These are phyloP conservation scores for Crithidia expoeki DNA, from an alignment of 208 protist species.

Conservation along the genomic window DNA sequence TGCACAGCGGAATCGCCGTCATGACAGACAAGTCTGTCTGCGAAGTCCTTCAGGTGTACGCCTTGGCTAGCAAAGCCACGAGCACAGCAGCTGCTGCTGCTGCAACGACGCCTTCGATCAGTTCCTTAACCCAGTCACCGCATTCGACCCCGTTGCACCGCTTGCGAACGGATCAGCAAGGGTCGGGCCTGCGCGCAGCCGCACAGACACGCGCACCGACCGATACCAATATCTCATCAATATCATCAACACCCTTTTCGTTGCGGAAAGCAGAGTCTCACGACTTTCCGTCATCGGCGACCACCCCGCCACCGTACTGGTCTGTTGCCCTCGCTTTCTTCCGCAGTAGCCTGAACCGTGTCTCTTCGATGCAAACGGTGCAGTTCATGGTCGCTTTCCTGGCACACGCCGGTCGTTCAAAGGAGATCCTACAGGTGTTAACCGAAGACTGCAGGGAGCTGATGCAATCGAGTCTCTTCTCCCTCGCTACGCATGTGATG, in stretches of 20 bases:
- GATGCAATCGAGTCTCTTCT: conserved; percentile 13
- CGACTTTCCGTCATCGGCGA: neutral
- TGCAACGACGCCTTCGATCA: neutral
- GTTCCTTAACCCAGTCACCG: neutral
- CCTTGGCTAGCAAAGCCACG: conserved; percentile 6
- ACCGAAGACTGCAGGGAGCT: conserved; percentile 29
- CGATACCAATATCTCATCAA: neutral
- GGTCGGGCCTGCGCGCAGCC: conserved; percentile 42
- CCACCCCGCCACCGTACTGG: conserved; percentile 8
- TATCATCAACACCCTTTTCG: neutral
- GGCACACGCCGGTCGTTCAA: conserved; percentile 13
- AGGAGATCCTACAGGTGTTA: conserved; percentile 19
- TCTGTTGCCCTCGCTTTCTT: conserved; percentile 40
- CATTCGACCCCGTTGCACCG: conserved; percentile 6
- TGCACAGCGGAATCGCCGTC: conserved; percentile 32
- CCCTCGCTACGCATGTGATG: conserved; percentile 13
- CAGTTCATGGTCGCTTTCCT: conserved; percentile 49
- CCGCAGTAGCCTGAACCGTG: conserved; percentile 42
- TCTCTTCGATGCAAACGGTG: conserved; percentile 49
- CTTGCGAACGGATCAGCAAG: conserved; percentile 47
- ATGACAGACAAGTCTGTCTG: conserved; percentile 49
- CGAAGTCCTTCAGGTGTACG: conserved; percentile 47
- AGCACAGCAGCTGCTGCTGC: neutral
- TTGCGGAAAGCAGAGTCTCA: no score
- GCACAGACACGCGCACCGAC: conserved; percentile 17